Evolutionary conservation across 2,329 filamentous ascomycete species (phyloP), one percentile per base, ranked within the genome.

Genomic region (Arthrobotrys sinensis): DNA sequence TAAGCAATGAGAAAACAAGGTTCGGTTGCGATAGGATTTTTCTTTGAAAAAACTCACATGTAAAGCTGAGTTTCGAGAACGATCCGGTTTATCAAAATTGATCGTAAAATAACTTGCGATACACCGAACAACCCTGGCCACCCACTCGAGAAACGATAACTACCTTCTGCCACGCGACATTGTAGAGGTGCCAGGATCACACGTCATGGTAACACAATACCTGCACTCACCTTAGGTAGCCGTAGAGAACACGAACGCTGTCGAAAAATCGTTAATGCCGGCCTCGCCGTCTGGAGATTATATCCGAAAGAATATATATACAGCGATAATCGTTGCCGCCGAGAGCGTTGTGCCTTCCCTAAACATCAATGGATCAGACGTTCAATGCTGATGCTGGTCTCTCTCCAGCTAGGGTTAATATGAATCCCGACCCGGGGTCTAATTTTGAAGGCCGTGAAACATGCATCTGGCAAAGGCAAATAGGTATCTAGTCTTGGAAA

Each of bases 381-480:
- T 50, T 12, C 69, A 43, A n/a, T 21, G 32, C 36, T n/a, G 55
- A 38, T 38, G 53, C 46, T 55, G 57, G 34, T 63, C 52, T 45
- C 50, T 53, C 36, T 57, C 32, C 1, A 43, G 63, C 50, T 28
- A 43, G 52, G 65, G 50, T 70, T 52, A 14, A 70, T 28, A 66
- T 60, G 48, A 65, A 66, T 32, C 43, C 72, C 65, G 73, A 34
- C 19, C 60, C 66, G 66, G 66, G 48, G 65, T 70, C 32, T 43
- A 70, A 45, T 50, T 70, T 66, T 40, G 50, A 68, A 38, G 12
- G 4, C 16, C 16, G 32, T 60, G 72, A 70, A 63, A 76, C 45
- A 68, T 36, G 21, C 34, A 36, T 28, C 19, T 8, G 16, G 34
- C 55, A 5, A 28, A 28, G 34, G 21, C 50, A 63, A 50, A 52